Conservation (phyloP, 169 alveolate genomes). For the Plasmodium sp. region DNA sequence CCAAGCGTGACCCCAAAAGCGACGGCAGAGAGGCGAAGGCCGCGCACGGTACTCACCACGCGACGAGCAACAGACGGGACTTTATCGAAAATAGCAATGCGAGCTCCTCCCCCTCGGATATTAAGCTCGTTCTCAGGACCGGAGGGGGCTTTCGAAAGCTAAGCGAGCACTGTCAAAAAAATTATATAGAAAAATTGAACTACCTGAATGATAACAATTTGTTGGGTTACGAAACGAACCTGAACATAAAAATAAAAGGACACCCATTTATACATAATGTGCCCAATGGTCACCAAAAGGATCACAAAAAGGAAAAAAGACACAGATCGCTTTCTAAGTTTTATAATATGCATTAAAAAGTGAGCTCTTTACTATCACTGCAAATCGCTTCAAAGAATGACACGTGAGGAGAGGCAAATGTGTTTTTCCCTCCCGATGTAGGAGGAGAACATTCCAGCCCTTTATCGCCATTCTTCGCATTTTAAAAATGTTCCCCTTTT, state of each 20-base stretch:
- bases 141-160: constrained; percentile 68
- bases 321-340: constrained; percentile 73
- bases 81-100: constrained; percentile 39
- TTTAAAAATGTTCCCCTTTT: not conserved
- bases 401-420: not conserved
- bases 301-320: constrained; percentile 61
- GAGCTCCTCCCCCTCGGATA: constrained; percentile 30
- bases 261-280: constrained; percentile 52
- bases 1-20: not conserved
- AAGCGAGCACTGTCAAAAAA: constrained; percentile 47
- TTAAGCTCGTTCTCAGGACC: constrained; percentile 53
- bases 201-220: constrained; percentile 64
- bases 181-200: constrained; percentile 68
- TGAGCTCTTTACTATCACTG: not conserved
- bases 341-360: constrained; percentile 64
- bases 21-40: not conserved
- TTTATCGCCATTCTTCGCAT: not conserved
- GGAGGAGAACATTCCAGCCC: not conserved
- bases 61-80: not conserved
- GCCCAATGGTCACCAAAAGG: constrained; percentile 2
- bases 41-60: not conserved
- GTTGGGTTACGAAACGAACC: constrained; percentile 67
- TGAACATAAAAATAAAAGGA: constrained; percentile 67
- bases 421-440: not conserved
- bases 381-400: not conserved